Conservation (phyloP, 495 filamentous ascomycete genomes). For the Neurospora intermedia region DNA sequence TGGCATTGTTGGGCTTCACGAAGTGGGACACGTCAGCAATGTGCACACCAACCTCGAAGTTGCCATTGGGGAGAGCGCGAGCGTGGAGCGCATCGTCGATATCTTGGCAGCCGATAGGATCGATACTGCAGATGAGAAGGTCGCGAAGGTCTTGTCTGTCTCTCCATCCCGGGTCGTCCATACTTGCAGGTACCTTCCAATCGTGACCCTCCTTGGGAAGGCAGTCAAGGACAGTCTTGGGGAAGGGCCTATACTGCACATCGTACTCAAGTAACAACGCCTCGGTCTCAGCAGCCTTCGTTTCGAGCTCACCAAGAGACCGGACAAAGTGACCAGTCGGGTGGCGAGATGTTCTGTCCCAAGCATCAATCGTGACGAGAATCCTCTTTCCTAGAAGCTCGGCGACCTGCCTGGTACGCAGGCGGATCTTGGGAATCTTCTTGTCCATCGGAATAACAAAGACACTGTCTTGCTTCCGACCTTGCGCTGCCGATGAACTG, state of each 20-base stretch:
- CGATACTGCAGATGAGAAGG: constrained; percentile 91
- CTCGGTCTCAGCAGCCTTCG: constrained; percentile 92
- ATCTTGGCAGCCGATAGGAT: constrained; percentile 91
- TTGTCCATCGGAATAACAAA: constrained; percentile 98
- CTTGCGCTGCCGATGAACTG: constrained; percentile 54
- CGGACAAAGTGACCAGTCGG: constrained; percentile 90
- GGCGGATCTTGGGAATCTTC: constrained; percentile 85
- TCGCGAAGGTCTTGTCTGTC: constrained; percentile 73
- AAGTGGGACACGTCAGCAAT: constrained; percentile 98
- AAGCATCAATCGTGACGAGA: constrained; percentile 89
- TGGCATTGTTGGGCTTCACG: constrained; percentile 91
- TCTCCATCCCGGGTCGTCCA: constrained; percentile 73
- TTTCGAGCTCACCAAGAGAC: constrained; percentile 85
- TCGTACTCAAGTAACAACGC: constrained; percentile 90
- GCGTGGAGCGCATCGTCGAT: constrained; percentile 97
- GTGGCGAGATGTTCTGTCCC: constrained; percentile 87
- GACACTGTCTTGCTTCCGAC: constrained; percentile 77
- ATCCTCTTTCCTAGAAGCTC: constrained; percentile 85
- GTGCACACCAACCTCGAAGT: constrained; percentile 95
- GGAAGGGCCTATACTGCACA: constrained; percentile 95
- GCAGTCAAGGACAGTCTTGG: constrained; percentile 88
- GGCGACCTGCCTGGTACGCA: constrained; percentile 80
- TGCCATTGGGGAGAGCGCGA: constrained; percentile 74
- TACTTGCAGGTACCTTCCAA: constrained; percentile 76
- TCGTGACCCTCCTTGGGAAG: constrained; percentile 84